phyloP scores from a whole-genome alignment of 129 eudicot species.

The Artemisia annua region DNA sequence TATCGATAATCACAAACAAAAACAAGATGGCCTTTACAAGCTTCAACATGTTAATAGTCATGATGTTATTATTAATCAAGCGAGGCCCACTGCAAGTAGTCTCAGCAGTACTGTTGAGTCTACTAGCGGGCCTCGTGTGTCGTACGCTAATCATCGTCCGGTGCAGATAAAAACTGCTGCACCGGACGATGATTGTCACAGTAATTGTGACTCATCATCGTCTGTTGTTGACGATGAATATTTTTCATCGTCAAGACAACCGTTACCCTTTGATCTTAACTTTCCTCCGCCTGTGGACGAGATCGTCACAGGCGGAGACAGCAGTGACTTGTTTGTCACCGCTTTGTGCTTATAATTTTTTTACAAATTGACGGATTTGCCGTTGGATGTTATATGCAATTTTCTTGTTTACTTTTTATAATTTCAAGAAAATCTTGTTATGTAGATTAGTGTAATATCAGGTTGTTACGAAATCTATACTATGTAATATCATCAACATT shows the following conservation, averaged over 20 bases:
- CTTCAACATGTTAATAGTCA: constrained; percentile 30
- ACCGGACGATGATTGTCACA: constrained; percentile 44
- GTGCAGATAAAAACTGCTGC: no score
- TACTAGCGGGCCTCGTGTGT: constrained; percentile 47
- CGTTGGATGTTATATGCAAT: background rate
- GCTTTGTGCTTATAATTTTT: constrained; percentile 36
- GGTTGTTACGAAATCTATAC: background rate
- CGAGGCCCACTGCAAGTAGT: constrained; percentile 50
- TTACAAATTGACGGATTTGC: background rate
- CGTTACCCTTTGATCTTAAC: constrained; percentile 56
- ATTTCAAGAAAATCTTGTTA: constrained; percentile 11
- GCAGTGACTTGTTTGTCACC: constrained; percentile 40
- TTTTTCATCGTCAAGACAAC: constrained; percentile 35
- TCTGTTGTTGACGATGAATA: constrained; percentile 49
- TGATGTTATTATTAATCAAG: constrained; percentile 13
- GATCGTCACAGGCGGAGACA: constrained; percentile 13
- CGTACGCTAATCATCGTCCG: background rate
- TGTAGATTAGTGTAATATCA: constrained; percentile 33
- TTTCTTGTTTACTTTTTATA: constrained; percentile 15
- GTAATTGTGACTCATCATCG: constrained; percentile 61
- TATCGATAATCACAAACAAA: constrained; percentile 3
- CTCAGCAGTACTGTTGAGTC: constrained; percentile 70
- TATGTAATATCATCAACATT: background rate
- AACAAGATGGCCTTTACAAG: constrained; percentile 9
- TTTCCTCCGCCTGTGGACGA: constrained; percentile 51